Evolutionary conservation across 345 rosid genomes (phyloP).

Genomic region (Trapa bicornis): DNA sequence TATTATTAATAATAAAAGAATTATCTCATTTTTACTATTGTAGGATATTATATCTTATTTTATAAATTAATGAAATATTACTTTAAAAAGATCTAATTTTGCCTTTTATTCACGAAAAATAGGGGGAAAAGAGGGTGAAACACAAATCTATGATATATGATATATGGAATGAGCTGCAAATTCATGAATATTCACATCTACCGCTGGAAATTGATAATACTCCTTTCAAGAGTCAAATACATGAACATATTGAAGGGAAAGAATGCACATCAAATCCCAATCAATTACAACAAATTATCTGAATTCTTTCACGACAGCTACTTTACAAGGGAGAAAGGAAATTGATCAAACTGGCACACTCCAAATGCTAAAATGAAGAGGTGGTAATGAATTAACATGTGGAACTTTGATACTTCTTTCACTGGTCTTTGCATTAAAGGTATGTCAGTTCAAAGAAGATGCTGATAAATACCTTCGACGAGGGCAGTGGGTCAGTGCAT

Average conservation of each 20-base stretch:
- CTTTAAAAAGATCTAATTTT: too few relatives aligned
- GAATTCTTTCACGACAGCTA: conserved; percentile 5
- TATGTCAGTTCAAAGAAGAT: background rate
- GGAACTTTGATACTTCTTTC: background rate
- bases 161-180: background rate
- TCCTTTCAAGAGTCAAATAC: conserved; percentile 9
- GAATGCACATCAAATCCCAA: conserved; percentile 13
- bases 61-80: too few relatives aligned
- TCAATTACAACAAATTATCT: conserved; percentile 10
- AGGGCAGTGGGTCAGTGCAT: conserved; percentile 17
- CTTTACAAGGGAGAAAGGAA: conserved; percentile 2
- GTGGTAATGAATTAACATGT: background rate
- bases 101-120: too few relatives aligned
- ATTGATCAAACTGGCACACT: background rate
- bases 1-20: too few relatives aligned
- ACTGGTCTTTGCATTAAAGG: background rate
- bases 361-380: background rate
- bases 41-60: too few relatives aligned
- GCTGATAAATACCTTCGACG: background rate
- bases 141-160: too few relatives aligned
- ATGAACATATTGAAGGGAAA: conserved; percentile 7
- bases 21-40: too few relatives aligned
- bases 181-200: conserved; percentile 10
- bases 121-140: too few relatives aligned
- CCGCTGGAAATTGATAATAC: background rate